Evolutionary conservation across 345 rosid species (phyloP), one percentile per base, ranked within the genome.

Genomic region (Dipteronia dyeriana): DNA sequence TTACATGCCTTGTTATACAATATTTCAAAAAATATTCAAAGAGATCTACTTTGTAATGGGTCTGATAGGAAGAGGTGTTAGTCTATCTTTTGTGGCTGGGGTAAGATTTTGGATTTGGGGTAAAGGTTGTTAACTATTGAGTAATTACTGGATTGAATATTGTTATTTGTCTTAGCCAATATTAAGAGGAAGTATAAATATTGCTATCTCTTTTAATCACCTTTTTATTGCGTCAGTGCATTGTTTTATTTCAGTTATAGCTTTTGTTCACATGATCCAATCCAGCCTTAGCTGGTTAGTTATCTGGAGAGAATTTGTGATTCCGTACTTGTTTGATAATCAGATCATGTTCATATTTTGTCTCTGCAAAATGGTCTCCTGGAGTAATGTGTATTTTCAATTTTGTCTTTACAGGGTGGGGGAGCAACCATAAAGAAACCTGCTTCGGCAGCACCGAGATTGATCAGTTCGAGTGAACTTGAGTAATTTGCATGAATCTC

Each of bases 391-490:
- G 49, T 71, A 67, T 75, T 70, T 84, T 84, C 66, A 38, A 34
- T 34, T 34, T 34, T 34, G 38, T 66, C 39, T 25, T 78, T 68
- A 63, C 79, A 96, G 99, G 97, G 99, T 82, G 97, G 92, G 60
- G 98, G 98, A 73, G 79, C 80, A 76, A 47, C 88, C 61, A 26
- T 64, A 23, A 91, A 87, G 84, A 90, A 85, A 84, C 71, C 83
- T 82, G 86, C 83, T 17, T 75, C 73, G 53, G 90, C 92, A 64
- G 93, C 97, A 54, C 97, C 97, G 41, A 94, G 90, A 92, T 83
- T 96, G 87, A 91, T 96, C 81, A 90, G 86, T 78, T 84, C 97
- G 69, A 90, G 87, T 82, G 98, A 96, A 88, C 98, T 96, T 4
- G 99, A 88, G 99, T 96, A 91, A 84, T 81, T 20, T 76, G 16